Evolutionary conservation across 2,329 filamentous ascomycete genomes (phyloP).

Genomic region (Colletotrichum sp.): DNA sequence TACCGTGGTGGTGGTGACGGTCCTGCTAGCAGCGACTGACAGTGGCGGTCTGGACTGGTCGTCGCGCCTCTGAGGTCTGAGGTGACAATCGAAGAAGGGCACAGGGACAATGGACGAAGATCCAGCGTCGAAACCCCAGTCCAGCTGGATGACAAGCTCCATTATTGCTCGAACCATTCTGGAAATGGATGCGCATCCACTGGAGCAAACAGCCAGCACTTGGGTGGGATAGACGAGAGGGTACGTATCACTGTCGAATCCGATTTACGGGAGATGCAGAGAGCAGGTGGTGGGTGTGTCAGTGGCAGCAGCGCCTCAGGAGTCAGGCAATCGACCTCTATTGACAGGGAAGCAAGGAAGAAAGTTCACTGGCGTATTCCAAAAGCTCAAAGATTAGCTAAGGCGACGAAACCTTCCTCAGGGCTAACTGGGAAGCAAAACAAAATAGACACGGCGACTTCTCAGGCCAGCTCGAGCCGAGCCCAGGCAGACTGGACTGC

Average conservation of each 20-base stretch:
- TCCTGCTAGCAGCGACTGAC: background rate
- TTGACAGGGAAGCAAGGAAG: background rate
- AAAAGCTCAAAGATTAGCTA: background rate
- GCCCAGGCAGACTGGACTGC: background rate
- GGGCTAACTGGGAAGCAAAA: background rate
- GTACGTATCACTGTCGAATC: background rate
- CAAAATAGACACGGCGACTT: background rate
- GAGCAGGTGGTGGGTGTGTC: background rate
- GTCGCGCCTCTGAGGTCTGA: background rate
- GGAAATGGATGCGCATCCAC: background rate
- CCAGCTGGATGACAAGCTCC: background rate
- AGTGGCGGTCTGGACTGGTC: constrained; percentile 3
- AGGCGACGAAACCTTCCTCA: background rate
- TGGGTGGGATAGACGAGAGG: background rate
- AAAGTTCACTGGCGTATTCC: background rate
- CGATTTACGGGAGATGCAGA: constrained; percentile 6
- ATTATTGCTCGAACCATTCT: background rate
- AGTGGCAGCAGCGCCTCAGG: background rate
- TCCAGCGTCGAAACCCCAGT: background rate
- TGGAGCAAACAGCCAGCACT: background rate
- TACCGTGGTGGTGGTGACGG: background rate
- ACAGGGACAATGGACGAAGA: background rate
- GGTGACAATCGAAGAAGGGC: background rate
- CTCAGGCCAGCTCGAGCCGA: background rate
- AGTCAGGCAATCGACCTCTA: background rate